These are phyloP conservation scores for Parachaetomium inaequale DNA, from an alignment of 495 filamentous ascomycete genomes.

Conservation along the genomic window DNA sequence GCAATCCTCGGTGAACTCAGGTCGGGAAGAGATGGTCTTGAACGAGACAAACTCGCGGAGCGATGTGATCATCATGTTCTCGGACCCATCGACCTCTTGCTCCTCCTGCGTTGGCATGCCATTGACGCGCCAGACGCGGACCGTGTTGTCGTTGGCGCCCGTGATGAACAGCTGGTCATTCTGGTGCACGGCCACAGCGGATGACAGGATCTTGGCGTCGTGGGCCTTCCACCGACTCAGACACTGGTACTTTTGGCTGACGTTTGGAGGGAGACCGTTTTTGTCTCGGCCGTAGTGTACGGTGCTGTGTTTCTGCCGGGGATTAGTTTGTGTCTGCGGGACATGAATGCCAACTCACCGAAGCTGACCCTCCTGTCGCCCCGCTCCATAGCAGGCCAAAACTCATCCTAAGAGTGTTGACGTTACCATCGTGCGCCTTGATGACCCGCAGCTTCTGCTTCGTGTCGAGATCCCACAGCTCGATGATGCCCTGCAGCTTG, in stretches of 20 bases:
- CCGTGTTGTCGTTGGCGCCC: conserved; percentile 87
- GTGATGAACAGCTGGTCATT: conserved; percentile 78
- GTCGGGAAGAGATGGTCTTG: conserved; percentile 82
- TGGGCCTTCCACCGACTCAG: conserved; percentile 82
- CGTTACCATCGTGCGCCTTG: conserved; percentile 72
- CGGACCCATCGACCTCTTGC: conserved; percentile 30
- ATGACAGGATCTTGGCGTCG: conserved; percentile 81
- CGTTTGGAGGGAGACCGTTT: conserved; percentile 55
- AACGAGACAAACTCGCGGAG: conserved; percentile 82
- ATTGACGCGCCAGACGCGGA: conserved; percentile 85
- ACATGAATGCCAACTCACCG: conserved; percentile 51
- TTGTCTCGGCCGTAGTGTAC: conserved; percentile 52
- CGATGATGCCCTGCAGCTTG: conserved; percentile 81
- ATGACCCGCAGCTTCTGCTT: conserved; percentile 83
- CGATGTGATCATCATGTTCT: conserved; percentile 77
- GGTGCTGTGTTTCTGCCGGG: conserved; percentile 53
- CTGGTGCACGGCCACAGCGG: conserved; percentile 63
- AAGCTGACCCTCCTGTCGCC: conserved; percentile 71
- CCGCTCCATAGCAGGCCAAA: conserved; percentile 82
- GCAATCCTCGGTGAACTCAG: conserved; percentile 82
- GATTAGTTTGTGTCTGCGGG: conserved; percentile 9
- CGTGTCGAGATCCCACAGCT: conserved; percentile 96
- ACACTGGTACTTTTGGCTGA: conserved; percentile 85
- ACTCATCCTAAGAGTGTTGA: conserved; percentile 80
- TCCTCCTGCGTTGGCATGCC: conserved; percentile 42